Percentiles rank a stretch among this genome's conserved stretches.
Conservation (phyloP, 768 basidiomycete species). For the Amanita phalloides region DNA sequence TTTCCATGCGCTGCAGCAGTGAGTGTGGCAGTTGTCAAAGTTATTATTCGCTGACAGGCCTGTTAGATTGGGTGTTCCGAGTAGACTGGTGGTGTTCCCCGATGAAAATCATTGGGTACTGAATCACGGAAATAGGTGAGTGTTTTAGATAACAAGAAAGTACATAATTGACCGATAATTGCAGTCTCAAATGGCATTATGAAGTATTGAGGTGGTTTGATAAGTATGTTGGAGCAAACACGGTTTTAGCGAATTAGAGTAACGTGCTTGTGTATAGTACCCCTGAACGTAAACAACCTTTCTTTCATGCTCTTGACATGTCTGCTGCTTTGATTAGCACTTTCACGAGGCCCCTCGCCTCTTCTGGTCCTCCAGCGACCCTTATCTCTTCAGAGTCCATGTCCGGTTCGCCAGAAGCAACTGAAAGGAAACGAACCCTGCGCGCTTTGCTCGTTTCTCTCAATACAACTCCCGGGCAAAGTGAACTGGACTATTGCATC, state of each 20-base stretch:
- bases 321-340: slow-evolving; percentile 2
- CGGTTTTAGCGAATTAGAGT: not conserved
- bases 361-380: not conserved
- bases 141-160: not conserved
- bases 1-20: slow-evolving; percentile 84
- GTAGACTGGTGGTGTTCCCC: slow-evolving; percentile 75
- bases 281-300: not conserved
- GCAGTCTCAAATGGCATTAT: slow-evolving; percentile 86
- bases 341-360: slow-evolving; percentile 1
- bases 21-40: slow-evolving; percentile 17
- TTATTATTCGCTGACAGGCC: not conserved
- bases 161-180: not conserved
- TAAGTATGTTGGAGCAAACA: slow-evolving; percentile 38
- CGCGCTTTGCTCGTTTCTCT: slow-evolving; percentile 1
- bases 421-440: not conserved
- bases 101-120: slow-evolving; percentile 92
- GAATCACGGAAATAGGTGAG: slow-evolving; percentile 65
- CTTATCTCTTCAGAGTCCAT: not conserved
- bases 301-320: not conserved
- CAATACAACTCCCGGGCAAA: not conserved
- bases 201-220: slow-evolving; percentile 92
- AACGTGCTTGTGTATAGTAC: not conserved
- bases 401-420: not conserved
- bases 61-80: slow-evolving; percentile 55
- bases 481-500: not conserved